phyloP scores from a whole-genome alignment of 75 land plant genomes.

The Sequoiadendron giganteum region DNA sequence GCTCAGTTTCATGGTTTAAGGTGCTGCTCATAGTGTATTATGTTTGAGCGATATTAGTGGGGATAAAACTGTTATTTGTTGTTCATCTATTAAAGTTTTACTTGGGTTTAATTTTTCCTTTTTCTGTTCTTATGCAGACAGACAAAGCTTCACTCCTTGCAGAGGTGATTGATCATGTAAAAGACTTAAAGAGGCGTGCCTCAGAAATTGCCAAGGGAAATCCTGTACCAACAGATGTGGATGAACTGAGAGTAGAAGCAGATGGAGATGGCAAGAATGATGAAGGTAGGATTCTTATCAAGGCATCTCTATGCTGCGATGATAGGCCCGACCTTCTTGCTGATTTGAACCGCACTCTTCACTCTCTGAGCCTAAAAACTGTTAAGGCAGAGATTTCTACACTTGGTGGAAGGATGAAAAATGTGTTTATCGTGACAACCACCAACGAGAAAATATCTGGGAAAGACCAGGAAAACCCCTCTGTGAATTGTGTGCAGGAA shows the following conservation, averaged over 20 bases:
- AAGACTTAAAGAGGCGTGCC: slow-evolving; percentile 54
- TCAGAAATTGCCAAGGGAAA: slow-evolving; percentile 45
- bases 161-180: slow-evolving; percentile 74
- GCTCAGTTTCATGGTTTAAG: background rate
- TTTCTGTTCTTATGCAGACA: slow-evolving; percentile 39
- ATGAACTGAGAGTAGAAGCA: slow-evolving; percentile 61
- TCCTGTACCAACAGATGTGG: slow-evolving; percentile 63
- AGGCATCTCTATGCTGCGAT: slow-evolving; percentile 68
- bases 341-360: slow-evolving; percentile 54
- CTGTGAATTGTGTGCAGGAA: slow-evolving; percentile 31
- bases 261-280: slow-evolving; percentile 11
- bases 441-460: slow-evolving; percentile 7
- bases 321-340: slow-evolving; percentile 59
- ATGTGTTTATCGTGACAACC: slow-evolving; percentile 38
- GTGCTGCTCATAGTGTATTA: background rate
- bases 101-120: background rate
- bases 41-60: background rate
- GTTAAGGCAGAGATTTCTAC: slow-evolving; percentile 68
- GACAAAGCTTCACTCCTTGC: slow-evolving; percentile 86
- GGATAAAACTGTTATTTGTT: background rate
- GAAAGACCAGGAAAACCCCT: slow-evolving; percentile 11
- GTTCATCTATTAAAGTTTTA: background rate
- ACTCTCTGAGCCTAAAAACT: slow-evolving; percentile 35
- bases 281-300: slow-evolving; percentile 20
- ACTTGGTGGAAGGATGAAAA: slow-evolving; percentile 57